A percentile compares a stretch with the other conserved stretches of the same genome.
Evolutionary conservation across 225 moss, liverwort and hornwort genomes (phyloP).

Genomic region (Anthoceros angustus): DNA sequence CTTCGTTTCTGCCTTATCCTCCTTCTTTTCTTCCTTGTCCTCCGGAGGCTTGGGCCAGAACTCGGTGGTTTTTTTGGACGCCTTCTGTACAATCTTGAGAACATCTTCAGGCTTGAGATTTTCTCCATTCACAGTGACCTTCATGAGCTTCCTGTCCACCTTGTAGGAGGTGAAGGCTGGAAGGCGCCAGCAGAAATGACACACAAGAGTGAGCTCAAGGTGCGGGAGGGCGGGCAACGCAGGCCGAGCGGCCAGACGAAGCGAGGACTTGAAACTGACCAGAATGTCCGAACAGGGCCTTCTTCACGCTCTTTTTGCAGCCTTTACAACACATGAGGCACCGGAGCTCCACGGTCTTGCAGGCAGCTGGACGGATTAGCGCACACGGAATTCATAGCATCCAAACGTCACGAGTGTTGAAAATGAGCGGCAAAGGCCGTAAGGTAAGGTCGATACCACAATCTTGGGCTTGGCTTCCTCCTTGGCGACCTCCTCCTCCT

Average conservation of each 20-base stretch:
- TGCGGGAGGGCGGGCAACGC: background rate
- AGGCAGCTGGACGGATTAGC: no score
- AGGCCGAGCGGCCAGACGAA: background rate
- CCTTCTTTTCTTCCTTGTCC: background rate
- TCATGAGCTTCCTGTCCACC: background rate
- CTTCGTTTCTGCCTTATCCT: background rate
- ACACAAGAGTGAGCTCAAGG: background rate
- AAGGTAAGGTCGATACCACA: background rate
- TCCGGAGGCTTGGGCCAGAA: background rate
- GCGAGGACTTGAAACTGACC: background rate
- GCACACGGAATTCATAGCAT: no score
- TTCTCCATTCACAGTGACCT: background rate
- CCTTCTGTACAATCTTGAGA: background rate
- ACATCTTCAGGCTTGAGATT: background rate
- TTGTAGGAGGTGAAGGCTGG: background rate
- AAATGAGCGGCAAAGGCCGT: background rate
- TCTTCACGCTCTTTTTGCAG: background rate
- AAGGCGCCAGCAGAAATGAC: background rate
- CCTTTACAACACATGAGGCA: constrained; percentile 4
- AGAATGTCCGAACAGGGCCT: background rate
- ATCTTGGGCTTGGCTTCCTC: background rate
- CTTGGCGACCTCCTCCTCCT: background rate
- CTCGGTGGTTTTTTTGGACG: background rate
- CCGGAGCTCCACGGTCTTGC: background rate
- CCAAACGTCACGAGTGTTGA: no score